Evolutionary conservation across 177 flowering plant genomes (phyloP), one percentile per base, ranked within the genome.

Genomic region (Tripterygium wilfordii): DNA sequence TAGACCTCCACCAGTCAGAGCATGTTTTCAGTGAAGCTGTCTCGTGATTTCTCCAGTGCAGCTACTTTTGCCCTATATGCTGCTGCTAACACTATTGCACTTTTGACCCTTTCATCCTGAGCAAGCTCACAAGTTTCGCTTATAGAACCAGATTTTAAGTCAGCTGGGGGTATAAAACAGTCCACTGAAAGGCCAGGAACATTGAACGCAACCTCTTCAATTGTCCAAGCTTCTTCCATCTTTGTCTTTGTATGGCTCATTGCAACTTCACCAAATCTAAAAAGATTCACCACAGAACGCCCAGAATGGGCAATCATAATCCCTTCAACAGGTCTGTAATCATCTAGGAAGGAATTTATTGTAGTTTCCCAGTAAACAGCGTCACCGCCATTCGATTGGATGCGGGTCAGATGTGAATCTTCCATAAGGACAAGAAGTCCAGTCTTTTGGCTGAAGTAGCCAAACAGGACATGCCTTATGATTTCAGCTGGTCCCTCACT

Each of bases 401-500:
- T 78, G 19, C 84, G 74, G 42, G 84, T 76, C 26, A 78, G 60
- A 59, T 78, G 84, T 1, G 84, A 78, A 62, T 78, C 84, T 59
- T 78, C 84, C 60, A 78, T 68, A 38, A 67, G 75, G 42, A 72
- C 70, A 8, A 78, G 72, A 45, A 78, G 78, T 16, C 84, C 84
- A 0, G 81, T 76, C 47, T 60, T 75, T 53, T 76, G 81, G 61
- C 84, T 78, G 67, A 78, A 78, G 69, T 74, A 77, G 49, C 83
- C 83, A 48, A 68, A 71, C 61, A 77, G 40, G 23, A 71, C 79
- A 49, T 78, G 84, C 57, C 84, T 58, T 19, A 78, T 75, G 46
- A 78, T 78, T 69, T 78, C 81, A 10, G 80, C 78, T 0, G 84
- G 81, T 16, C 78, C 80, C 64, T 78, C 84, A 50, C 84, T 76